phyloP scores from a whole-genome alignment of 495 filamentous ascomycete genomes.

The Penicillium paxilli region DNA sequence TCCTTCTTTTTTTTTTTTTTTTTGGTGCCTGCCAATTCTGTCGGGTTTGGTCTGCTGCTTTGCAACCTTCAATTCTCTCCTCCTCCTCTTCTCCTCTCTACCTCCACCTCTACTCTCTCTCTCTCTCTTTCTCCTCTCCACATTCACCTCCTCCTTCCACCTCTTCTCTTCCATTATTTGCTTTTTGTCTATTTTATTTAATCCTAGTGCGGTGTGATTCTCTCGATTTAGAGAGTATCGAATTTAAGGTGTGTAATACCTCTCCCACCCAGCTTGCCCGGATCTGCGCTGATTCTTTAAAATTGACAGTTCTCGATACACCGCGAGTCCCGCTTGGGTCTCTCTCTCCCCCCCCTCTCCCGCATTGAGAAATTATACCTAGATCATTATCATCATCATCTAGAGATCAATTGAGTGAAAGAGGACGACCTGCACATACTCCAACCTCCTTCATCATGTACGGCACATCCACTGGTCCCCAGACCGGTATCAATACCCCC shows the following conservation, averaged over 20 bases:
- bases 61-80: slow-evolving; percentile 10
- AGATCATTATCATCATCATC: too few relatives aligned
- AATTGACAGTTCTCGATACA: too few relatives aligned
- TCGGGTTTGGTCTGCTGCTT: slow-evolving; percentile 21
- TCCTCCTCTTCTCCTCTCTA: slow-evolving; percentile 19
- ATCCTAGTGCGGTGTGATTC: slow-evolving; percentile 6
- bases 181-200: slow-evolving; percentile 18
- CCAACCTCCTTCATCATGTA: slow-evolving; percentile 63
- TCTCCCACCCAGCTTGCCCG: too few relatives aligned
- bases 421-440: slow-evolving; percentile 9
- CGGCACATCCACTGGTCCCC: slow-evolving; percentile 75
- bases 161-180: slow-evolving; percentile 23
- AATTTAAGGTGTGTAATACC: too few relatives aligned
- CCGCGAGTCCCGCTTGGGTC: too few relatives aligned
- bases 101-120: slow-evolving; percentile 13
- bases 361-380: too few relatives aligned
- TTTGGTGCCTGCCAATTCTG: slow-evolving; percentile 7
- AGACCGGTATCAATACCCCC: slow-evolving; percentile 94
- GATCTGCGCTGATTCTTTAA: too few relatives aligned
- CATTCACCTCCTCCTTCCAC: slow-evolving; percentile 24
- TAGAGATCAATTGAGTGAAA: slow-evolving; percentile 9
- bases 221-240: too few relatives aligned
- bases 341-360: too few relatives aligned
- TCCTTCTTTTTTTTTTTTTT: too few relatives aligned
- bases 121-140: slow-evolving; percentile 19